Base-by-base conservation (phyloP, 2,329 filamentous ascomycete species). In the Gremmenia infestans region DNA sequence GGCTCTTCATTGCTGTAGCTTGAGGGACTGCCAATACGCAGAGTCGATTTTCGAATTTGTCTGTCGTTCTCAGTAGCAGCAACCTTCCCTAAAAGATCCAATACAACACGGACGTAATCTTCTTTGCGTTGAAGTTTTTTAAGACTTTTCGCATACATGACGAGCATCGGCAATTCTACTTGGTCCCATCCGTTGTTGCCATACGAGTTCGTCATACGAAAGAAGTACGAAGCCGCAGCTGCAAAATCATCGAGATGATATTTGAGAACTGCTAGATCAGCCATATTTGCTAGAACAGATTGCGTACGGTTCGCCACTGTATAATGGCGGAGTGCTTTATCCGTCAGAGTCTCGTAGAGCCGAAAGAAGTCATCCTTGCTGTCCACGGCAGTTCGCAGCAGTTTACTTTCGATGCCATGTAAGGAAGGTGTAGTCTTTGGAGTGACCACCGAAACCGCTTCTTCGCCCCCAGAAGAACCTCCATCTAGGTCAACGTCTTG, bases 261-360 rank as follows among this genome's bases (percentile, higher is more conserved):
- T 66, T 93, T 92, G 50, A 97, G 76, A 5, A 94, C 81, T 1
- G 91, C 94, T 47, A 97, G 79, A 71, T 99, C 94, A 9, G 90
- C 88, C 70, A 92, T 83, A 58, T 86, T 85, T 19, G 85, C 81
- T 63, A 95, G 86, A 0, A 88, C 86, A 7, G 90, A 89, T 64
- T 95, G 87, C 0, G 78, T 79, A 60, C 93, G 88, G 54, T 86
- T 88, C 4, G 92, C 91, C 4, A 91, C 83, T 14, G 85, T 85
- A 69, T 89, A 95, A 68, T 96, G 89, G 1, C 88, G 87, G 55
- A 95, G 81, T 3, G 92, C 86, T 59, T 89, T 86, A 64, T 94
- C 88, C 7, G 90, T 96, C n/a, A 97, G 77, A 9, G 83, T 85
- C 67, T 93, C 84, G 64, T 87, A 89, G 0, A 86, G 74, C 6